Conservation (phyloP, 805 yeast species). For the Metschnikowia vanudenii region DNA sequence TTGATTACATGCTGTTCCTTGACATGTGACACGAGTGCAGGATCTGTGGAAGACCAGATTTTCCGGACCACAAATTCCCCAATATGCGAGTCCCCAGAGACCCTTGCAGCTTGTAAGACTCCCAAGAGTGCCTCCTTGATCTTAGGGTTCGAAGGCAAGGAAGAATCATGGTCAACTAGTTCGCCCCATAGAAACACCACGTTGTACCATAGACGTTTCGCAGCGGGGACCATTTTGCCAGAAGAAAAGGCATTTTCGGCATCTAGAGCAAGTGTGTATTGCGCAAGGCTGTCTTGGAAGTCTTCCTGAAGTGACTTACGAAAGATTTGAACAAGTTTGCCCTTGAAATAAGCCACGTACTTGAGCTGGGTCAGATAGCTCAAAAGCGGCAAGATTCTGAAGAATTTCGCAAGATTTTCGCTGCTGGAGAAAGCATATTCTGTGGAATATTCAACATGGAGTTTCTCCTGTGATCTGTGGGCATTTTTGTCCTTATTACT, state of each 20-base stretch:
- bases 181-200: constrained; percentile 17
- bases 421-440: constrained; percentile 21
- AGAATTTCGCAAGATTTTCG: constrained; percentile 23
- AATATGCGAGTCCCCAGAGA: constrained; percentile 3
- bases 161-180: constrained; percentile 10
- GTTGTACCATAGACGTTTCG: constrained; percentile 12
- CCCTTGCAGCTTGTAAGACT: constrained; percentile 1
- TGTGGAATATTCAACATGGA: constrained; percentile 19
- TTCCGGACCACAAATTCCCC: constrained; percentile 8
- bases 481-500: not conserved
- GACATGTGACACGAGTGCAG: not conserved
- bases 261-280: constrained; percentile 15
- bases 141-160: not conserved
- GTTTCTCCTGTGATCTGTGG: constrained; percentile 1
- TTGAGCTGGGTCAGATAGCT: constrained; percentile 12
- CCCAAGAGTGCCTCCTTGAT: constrained; percentile 8
- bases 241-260: not conserved
- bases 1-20: not conserved
- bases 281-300: constrained; percentile 14
- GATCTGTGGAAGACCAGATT: constrained; percentile 6
- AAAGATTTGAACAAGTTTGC: constrained; percentile 1
- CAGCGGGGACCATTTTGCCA: not conserved
- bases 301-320: constrained; percentile 7
- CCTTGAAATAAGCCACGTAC: constrained; percentile 16
- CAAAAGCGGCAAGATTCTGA: constrained; percentile 22